Evolutionary conservation across 2,329 filamentous ascomycete genomes (phyloP), one percentile per base, ranked within the genome.

Genomic region (Nigrograna mackinnonii): DNA sequence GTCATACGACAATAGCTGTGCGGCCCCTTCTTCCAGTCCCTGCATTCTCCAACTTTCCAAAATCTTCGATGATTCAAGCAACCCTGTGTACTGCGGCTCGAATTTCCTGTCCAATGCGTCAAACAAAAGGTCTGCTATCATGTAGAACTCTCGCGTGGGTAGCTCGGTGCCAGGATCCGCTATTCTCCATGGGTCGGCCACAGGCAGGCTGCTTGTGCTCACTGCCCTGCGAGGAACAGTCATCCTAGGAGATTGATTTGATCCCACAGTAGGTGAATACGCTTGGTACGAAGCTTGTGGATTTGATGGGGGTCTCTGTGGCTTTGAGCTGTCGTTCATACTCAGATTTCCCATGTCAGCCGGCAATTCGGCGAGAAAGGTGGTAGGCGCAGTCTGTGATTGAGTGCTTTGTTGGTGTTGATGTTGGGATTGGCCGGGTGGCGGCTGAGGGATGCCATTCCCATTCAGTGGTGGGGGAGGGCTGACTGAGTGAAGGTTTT

Each of bases 121-220:
- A 35, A 63, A 68, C 9, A 68, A 35, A 33, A 68, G 32, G 34
- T 68, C 64, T 9, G 64, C 64, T 16, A 68, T 49, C 9, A 64
- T 56, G 18, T 64, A 67, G 41, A 68, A 68, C 32, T 68, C 64
- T 20, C 60, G 54, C 5, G 64, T 68, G 9, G 64, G 62, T 18
- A 55, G 41, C 40, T 67, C 64, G 5, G 62, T 66, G 1, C 44
- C 35, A 35, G 60, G 47, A 37, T 68, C 62, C 12, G 57, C 62
- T 34, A 67, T 55, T 28, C 62, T 52, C 64, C 64, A 68, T 7
- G 62, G 64, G 39, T 66, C 64, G n/a, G 60, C 56, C 11, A 60
- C 35, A 13, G 59, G 60, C 18, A 57, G 21, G 18, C 46, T 57
- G 35, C 53, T 66, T 12, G 44, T 53, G 39, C 60, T 66, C 4